Evolutionary conservation across 805 yeast genomes (phyloP), one percentile per base, ranked within the genome.

Genomic region (Ogataea wickerhamii): DNA sequence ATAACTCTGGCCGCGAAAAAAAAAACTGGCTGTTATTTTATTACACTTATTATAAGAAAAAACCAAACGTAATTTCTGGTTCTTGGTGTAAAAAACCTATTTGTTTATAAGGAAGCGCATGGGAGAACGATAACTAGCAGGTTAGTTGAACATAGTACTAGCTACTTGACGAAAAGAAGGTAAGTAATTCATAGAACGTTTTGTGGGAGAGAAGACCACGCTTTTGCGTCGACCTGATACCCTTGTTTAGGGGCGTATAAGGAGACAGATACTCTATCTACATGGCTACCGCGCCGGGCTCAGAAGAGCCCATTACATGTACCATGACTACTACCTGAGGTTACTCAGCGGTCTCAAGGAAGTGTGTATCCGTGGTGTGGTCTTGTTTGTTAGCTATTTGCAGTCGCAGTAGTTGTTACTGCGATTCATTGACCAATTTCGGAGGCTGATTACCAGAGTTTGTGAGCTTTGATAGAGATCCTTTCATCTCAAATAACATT

Each of bases 1-100:
- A n/a, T n/a, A n/a, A n/a, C n/a, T n/a, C 12, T 22, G 25, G 8
- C 25, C 25, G 29, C n/a, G 29, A 26, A 14, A 26, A 22, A 22
- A 22, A 26, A 26, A 26, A 26, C 29, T 26, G 29, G 32, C 32
- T 29, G 32, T 29, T 29, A 18, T 17, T 29, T 29, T 29, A 29
- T 29, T 29, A 29, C 22, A 18, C 18, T 29, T 11, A 18, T 29
- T 8, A 29, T 18, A 29, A 18, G 32, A 29, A 18, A 29, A 29
- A 29, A 16, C 32, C 22, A 29, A 29, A 29, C 32, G 32, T 29
- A 29, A 16, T 18, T 29, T 29, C 8, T 11, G 6, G 22, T 29
- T 7, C 16, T 18, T 18, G 18, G 32, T 17, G n/a, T 18, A 29
- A 29, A 29, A 16, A 14, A 8, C 13, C 12, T 8, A 7, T 29